Conservation (phyloP, 371 early-diverging fungal genomes). For the Massospora cicadina region DNA sequence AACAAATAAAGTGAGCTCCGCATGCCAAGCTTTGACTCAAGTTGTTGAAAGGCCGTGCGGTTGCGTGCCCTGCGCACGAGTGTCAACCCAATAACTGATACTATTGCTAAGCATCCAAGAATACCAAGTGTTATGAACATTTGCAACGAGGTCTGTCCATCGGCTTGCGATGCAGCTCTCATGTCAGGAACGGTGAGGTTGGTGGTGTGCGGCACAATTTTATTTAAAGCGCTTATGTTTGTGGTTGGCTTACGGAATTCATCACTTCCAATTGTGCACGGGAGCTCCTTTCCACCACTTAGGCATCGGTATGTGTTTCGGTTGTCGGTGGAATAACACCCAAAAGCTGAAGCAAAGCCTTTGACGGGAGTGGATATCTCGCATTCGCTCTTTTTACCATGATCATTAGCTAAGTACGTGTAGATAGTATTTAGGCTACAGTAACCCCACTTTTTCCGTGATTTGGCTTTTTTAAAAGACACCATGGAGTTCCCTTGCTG, state of each 20-base stretch:
- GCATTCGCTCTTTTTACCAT: not conserved
- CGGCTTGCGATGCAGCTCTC: not conserved
- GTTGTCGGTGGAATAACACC: constrained; percentile 8
- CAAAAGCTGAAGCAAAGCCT: not conserved
- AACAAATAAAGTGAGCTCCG: not conserved
- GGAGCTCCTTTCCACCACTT: not conserved
- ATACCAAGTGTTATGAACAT: not conserved
- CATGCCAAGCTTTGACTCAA: not conserved
- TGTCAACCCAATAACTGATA: not conserved
- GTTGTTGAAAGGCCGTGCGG: constrained; percentile 1
- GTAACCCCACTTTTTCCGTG: constrained; percentile 7
- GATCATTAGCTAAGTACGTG: not conserved
- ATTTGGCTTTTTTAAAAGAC: constrained; percentile 1
- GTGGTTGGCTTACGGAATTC: not conserved
- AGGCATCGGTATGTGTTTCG: constrained; percentile 6
- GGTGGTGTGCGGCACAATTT: not conserved
- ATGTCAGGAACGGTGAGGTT: not conserved
- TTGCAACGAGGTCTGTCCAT: not conserved
- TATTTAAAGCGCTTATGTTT: not conserved
- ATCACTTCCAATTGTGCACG: not conserved
- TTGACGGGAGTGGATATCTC: not conserved
- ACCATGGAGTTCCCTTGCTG: constrained; percentile 11
- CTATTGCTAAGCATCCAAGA: not conserved
- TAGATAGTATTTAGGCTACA: constrained; percentile 7
- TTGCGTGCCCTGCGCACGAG: not conserved